These are phyloP conservation scores for Tuctoria greenei DNA, from an alignment of 176 grass and related monocot species.

Conservation along the genomic window DNA sequence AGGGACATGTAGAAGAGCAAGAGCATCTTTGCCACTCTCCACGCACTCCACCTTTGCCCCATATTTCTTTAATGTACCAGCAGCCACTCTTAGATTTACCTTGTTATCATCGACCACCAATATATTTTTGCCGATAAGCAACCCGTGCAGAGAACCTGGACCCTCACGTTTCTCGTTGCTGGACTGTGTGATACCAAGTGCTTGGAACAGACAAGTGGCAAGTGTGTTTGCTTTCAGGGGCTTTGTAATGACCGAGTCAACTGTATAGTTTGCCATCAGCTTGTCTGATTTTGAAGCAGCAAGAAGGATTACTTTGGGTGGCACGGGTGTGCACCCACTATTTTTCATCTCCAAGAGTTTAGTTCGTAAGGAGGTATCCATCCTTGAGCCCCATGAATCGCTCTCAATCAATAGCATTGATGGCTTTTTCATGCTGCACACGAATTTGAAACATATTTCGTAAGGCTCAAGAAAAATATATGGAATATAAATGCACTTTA, in stretches of 20 bases:
- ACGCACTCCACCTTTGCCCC: constrained; percentile 84
- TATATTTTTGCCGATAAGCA: constrained; percentile 82
- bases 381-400: constrained; percentile 65
- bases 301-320: constrained; percentile 68
- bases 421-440: constrained; percentile 42
- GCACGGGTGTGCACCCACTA: constrained; percentile 31
- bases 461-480: constrained; percentile 23
- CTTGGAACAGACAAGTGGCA: constrained; percentile 75
- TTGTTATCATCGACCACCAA: constrained; percentile 98
- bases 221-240: constrained; percentile 83
- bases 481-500: not conserved
- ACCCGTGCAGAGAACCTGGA: constrained; percentile 51
- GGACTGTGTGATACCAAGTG: constrained; percentile 62
- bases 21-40: constrained; percentile 88
- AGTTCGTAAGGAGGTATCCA: constrained; percentile 44
- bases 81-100: constrained; percentile 93
- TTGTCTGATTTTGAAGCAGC: constrained; percentile 55
- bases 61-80: constrained; percentile 85
- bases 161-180: constrained; percentile 53
- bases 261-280: constrained; percentile 38
- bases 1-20: constrained; percentile 71
- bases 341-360: constrained; percentile 56
- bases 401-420: constrained; percentile 79
- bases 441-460: constrained; percentile 14
- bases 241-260: constrained; percentile 77